Conservation (phyloP, 805 yeast genomes). For the Komagataella ulmi region DNA sequence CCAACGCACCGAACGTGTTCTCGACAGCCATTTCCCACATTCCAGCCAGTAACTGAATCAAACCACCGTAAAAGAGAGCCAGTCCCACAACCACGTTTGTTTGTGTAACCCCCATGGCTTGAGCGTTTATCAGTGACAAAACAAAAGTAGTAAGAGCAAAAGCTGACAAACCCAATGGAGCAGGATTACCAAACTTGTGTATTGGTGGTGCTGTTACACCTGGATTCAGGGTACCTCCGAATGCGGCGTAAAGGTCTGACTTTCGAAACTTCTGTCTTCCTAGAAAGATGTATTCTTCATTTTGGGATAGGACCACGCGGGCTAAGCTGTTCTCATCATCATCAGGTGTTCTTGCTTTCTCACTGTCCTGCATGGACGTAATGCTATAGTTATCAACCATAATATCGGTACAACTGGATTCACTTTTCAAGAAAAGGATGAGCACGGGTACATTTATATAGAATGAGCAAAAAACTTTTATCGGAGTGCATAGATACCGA, state of each 20-base stretch:
- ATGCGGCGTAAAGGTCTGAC: slow-evolving; percentile 47
- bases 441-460: not conserved
- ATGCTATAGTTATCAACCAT: not conserved
- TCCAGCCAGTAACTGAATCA: slow-evolving; percentile 60
- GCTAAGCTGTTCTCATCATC: not conserved
- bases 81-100: slow-evolving; percentile 51
- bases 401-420: not conserved
- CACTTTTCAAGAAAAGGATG: not conserved
- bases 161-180: slow-evolving; percentile 61
- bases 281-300: slow-evolving; percentile 52
- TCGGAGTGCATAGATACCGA: not conserved
- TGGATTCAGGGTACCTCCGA: slow-evolving; percentile 77
- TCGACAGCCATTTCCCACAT: slow-evolving; percentile 67
- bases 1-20: slow-evolving; percentile 65
- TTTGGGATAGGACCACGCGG: slow-evolving; percentile 9
- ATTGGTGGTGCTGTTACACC: slow-evolving; percentile 46
- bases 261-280: slow-evolving; percentile 61
- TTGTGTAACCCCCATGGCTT: slow-evolving; percentile 53
- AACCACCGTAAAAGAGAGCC: slow-evolving; percentile 64
- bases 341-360: not conserved
- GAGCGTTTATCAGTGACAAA: slow-evolving; percentile 46
- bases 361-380: not conserved
- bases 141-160: slow-evolving; percentile 61
- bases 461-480: too few relatives aligned
- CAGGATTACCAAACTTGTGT: slow-evolving; percentile 59